Conservation (phyloP, 1,139 yeast genomes). For the Eremothecium coryli region DNA sequence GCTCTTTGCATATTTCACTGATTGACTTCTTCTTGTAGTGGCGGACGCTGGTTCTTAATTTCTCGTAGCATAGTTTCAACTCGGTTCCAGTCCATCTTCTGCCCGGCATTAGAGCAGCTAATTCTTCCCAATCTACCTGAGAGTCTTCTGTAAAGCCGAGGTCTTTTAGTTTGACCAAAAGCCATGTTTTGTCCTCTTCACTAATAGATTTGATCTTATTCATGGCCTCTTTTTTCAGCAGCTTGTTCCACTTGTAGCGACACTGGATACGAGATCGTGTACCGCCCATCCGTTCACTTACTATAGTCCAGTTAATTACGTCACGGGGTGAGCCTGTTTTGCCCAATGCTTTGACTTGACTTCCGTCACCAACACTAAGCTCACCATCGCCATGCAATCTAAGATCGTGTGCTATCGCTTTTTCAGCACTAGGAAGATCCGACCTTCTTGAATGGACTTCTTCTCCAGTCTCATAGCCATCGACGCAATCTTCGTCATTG, state of each 20-base stretch:
- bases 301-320: slow-evolving; percentile 78
- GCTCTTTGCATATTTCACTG: slow-evolving; percentile 33
- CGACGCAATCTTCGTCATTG: slow-evolving; percentile 19
- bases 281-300: slow-evolving; percentile 84
- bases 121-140: slow-evolving; percentile 57
- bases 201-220: slow-evolving; percentile 44
- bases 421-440: background rate
- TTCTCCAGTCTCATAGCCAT: slow-evolving; percentile 21
- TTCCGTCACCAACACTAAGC: slow-evolving; percentile 9
- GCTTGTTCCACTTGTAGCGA: slow-evolving; percentile 86
- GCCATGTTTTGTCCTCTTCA: slow-evolving; percentile 47
- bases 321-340: slow-evolving; percentile 22
- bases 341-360: slow-evolving; percentile 5
- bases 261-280: slow-evolving; percentile 85
- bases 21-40: slow-evolving; percentile 35
- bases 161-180: slow-evolving; percentile 43
- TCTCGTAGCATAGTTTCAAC: slow-evolving; percentile 38
- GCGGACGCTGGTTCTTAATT: slow-evolving; percentile 36
- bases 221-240: slow-evolving; percentile 52
- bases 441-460: slow-evolving; percentile 11
- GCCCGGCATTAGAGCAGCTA: slow-evolving; percentile 39
- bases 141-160: slow-evolving; percentile 39
- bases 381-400: slow-evolving; percentile 2
- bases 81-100: slow-evolving; percentile 40
- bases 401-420: slow-evolving; percentile 1